Conservation (phyloP, 306 rosid species). For the Benincasa hispida region DNA sequence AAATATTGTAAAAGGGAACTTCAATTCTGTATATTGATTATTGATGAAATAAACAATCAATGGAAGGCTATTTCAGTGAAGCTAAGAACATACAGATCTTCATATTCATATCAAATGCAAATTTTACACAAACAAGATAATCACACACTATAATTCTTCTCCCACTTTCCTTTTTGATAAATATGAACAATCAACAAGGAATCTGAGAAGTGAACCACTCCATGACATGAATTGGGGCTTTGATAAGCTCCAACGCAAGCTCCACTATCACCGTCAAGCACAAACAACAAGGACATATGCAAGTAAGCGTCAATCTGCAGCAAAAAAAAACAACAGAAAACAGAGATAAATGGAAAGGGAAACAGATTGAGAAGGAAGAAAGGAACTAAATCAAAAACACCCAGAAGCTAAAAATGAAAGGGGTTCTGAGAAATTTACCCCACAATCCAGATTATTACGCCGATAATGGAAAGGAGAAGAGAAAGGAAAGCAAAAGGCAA, state of each 20-base stretch:
- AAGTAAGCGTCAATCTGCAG: slow-evolving; percentile 7
- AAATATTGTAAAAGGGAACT: neutral
- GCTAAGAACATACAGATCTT: neutral
- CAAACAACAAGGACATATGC: slow-evolving; percentile 12
- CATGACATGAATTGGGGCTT: slow-evolving; percentile 1
- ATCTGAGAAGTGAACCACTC: neutral
- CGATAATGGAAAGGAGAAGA: slow-evolving; percentile 60
- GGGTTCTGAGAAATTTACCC: slow-evolving; percentile 27
- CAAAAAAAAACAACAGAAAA: neutral
- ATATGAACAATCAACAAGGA: slow-evolving; percentile 3
- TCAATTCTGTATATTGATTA: slow-evolving; percentile 4
- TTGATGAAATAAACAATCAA: neutral
- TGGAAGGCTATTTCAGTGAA: neutral
- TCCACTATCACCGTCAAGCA: slow-evolving; percentile 8
- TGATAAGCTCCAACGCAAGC: neutral
- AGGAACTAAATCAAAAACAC: neutral
- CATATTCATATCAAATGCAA: neutral
- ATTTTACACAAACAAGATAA: neutral
- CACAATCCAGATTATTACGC: slow-evolving; percentile 59
- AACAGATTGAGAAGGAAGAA: neutral
- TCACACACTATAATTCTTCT: neutral
- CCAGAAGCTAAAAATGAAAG: slow-evolving; percentile 3
- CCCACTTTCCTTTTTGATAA: neutral
- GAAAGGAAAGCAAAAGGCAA: slow-evolving; percentile 75
- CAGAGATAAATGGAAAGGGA: neutral